A percentile compares a stretch with the other conserved stretches of the same genome.
Evolutionary conservation across 2,329 filamentous ascomycete species (phyloP).

Genomic region (Pseudomassariella vexata): DNA sequence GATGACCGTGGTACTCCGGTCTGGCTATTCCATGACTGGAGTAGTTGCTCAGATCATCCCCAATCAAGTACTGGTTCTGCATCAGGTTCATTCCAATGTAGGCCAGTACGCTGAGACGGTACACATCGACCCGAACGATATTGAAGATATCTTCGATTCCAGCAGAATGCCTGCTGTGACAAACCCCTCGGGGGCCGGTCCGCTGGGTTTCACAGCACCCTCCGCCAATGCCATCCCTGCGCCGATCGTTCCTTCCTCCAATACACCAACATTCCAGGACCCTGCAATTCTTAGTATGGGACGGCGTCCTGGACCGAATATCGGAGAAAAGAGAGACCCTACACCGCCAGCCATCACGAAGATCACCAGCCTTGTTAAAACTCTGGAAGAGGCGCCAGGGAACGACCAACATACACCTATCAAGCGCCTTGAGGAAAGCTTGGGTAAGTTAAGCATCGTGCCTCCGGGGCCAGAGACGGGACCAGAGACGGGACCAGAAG

Average conservation of each 20-base stretch:
- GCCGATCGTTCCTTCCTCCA: no score
- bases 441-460: conserved; percentile 12
- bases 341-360: conserved; percentile 16
- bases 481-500: conserved; percentile 15
- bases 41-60: conserved; percentile 7
- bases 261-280: conserved; percentile 65
- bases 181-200: conserved; percentile 9
- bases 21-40: conserved; percentile 7
- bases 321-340: conserved; percentile 24
- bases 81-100: conserved; percentile 6
- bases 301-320: conserved; percentile 30
- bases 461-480: conserved; percentile 9
- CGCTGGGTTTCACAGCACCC: conserved; percentile 15
- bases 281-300: conserved; percentile 74
- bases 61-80: conserved; percentile 5
- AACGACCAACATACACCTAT: conserved; percentile 1
- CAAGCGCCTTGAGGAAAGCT: neutral
- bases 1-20: conserved; percentile 8
- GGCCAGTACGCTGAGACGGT: conserved; percentile 5
- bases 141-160: conserved; percentile 22
- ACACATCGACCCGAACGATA: conserved; percentile 12
- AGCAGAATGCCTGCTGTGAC: conserved; percentile 1
- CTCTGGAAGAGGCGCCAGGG: conserved; percentile 1
- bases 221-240: conserved; percentile 18
- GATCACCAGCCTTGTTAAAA: conserved; percentile 4